Evolutionary conservation across 176 grass and related monocot species (phyloP), one percentile per base, ranked within the genome.

Genomic region (Triticum dicoccoides): DNA sequence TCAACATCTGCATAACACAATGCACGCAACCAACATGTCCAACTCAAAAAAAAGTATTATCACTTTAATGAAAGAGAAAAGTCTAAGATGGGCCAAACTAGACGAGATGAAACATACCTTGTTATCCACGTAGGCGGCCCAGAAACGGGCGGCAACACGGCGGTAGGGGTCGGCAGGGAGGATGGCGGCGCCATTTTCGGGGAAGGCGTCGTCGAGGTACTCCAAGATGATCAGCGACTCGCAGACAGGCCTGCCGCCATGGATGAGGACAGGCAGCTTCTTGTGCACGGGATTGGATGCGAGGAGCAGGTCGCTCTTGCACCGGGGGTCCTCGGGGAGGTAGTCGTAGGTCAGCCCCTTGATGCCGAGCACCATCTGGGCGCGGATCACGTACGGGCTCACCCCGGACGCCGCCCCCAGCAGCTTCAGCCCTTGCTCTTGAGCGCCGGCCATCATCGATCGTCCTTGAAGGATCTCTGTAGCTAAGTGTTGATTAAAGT

Each of bases 291-390:
- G 82, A 85, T 93, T 93, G 70, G 59, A 86, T 8, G 54, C 14
- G 17, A 90, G 30, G 18, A 93, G 83, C 23, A 86, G 70, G 1
- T 84, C 49, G 78, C 82, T 93, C 71, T 86, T 93, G 66, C 47
- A 14, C 74, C 39, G 12, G 65, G 62, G 58, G 69, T 68, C 30
- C 27, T 90, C 82, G 71, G 88, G 70, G 5, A 88, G 59, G 81
- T 84, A 68, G 4, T 67, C 23, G 62, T 90, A 90, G 65, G 8
- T 8, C 5, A 93, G 27, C 12, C 88, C 85, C 79, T 90, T 93
- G 69, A 93, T 23, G 47, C 70, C 85, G 38, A 93, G 85, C 44
- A 85, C 88, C 29, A 87, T 21, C 74, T 78, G 79, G 11, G 66
- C 80, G 34, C 88, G 65, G 56, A 59, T 76, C n/a, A 29, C 64